phyloP scores from a whole-genome alignment of 106 monocot genomes.

The Dioscorea alata region DNA sequence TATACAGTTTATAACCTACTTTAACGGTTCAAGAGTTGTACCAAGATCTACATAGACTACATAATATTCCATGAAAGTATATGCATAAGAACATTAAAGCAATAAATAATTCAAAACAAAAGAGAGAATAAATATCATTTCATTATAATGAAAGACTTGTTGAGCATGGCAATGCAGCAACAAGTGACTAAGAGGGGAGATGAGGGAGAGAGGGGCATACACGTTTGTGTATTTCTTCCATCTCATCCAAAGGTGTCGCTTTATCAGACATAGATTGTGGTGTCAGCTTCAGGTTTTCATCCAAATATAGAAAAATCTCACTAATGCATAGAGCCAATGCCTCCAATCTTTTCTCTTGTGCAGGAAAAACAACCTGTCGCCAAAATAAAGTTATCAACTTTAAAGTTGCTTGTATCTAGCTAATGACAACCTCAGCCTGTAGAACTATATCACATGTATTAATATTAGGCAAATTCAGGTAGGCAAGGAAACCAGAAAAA shows the following conservation, averaged over 20 bases:
- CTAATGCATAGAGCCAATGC: conserved; percentile 70
- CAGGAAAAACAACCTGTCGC: conserved; percentile 74
- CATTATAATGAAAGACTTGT: too few relatives aligned
- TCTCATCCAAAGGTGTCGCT: conserved; percentile 75
- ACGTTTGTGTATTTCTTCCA: conserved; percentile 88
- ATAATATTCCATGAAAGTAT: too few relatives aligned
- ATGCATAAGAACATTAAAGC: too few relatives aligned
- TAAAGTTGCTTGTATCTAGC: neutral
- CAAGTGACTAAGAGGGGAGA: neutral
- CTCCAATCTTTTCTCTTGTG: conserved; percentile 86
- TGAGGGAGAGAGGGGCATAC: conserved; percentile 35
- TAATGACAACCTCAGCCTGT: neutral
- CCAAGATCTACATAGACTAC: too few relatives aligned
- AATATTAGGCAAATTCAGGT: too few relatives aligned
- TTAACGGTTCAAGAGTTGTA: too few relatives aligned
- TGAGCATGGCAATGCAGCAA: neutral
- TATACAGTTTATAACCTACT: too few relatives aligned
- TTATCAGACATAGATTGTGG: conserved; percentile 85
- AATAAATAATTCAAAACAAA: neutral
- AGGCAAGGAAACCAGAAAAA: too few relatives aligned
- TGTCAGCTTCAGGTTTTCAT: conserved; percentile 83
- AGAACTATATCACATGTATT: too few relatives aligned
- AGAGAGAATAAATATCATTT: neutral
- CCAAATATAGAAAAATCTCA: conserved; percentile 74
- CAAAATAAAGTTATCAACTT: conserved; percentile 6